These are phyloP conservation scores for Marasmius sp. DNA, from an alignment of 1,284 basidiomycete genomes.

Conservation along the genomic window DNA sequence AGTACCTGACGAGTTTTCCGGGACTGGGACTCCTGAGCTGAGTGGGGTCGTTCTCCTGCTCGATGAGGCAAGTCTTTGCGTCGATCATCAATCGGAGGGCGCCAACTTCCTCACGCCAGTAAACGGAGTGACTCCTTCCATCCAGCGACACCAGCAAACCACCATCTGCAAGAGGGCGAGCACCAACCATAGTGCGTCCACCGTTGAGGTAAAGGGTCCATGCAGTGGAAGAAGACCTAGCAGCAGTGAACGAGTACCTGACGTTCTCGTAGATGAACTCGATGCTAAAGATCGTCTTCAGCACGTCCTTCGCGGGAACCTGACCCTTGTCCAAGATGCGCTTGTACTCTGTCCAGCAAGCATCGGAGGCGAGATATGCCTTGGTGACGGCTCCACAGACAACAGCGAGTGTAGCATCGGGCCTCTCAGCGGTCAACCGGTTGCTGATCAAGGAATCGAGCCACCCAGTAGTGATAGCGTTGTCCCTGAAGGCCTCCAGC, in stretches of 20 bases:
- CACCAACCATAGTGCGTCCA: conserved; percentile 86
- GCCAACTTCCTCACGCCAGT: conserved; percentile 98
- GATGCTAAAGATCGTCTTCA: conserved; percentile 96
- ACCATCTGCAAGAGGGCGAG: conserved; percentile 91
- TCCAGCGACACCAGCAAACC: conserved; percentile 91
- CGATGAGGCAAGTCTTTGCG: conserved; percentile 96
- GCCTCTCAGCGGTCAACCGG: conserved; percentile 95
- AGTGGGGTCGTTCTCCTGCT: conserved; percentile 99
- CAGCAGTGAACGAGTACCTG: conserved; percentile 95
- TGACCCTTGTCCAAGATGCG: conserved; percentile 97
- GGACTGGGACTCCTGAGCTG: conserved; percentile 96
- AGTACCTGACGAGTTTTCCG: conserved; percentile 93
- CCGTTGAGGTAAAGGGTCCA: conserved; percentile 99
- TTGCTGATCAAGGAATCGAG: conserved; percentile 95
- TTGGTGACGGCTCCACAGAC: conserved; percentile 98
- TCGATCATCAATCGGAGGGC: conserved; percentile 93
- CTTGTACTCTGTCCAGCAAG: conserved; percentile 92
- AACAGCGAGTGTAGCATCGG: conserved; percentile 89
- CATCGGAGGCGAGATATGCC: conserved; percentile 88
- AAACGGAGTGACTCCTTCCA: conserved; percentile 95
- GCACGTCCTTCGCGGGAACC: conserved; percentile 90
- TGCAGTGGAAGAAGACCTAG: conserved; percentile 82
- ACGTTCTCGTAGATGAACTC: conserved; percentile 98
- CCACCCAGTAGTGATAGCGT: conserved; percentile 99
- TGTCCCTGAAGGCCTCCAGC: conserved; percentile 94